These are phyloP conservation scores for Fusarium avenaceum DNA, from an alignment of 2,329 filamentous ascomycete genomes.

Conservation along the genomic window DNA sequence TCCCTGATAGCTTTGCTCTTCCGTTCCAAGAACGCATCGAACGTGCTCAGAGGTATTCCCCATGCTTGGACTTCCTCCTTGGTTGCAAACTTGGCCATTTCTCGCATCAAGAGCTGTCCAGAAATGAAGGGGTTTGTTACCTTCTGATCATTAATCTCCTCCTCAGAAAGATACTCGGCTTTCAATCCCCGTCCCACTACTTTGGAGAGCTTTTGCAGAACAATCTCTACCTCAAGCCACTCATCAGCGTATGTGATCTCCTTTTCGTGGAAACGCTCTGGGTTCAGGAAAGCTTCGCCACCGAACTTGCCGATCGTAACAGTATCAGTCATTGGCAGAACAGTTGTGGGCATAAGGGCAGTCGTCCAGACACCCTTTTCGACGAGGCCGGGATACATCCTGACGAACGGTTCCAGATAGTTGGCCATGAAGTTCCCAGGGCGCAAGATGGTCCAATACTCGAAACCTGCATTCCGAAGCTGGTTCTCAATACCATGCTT, in stretches of 20 bases:
- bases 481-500: slow-evolving; percentile 61
- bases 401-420: slow-evolving; percentile 58
- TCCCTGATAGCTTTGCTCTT: slow-evolving; percentile 53
- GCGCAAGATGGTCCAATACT: slow-evolving; percentile 63
- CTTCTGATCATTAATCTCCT: slow-evolving; percentile 56
- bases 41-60: slow-evolving; percentile 58
- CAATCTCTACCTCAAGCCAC: slow-evolving; percentile 52
- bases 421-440: slow-evolving; percentile 67
- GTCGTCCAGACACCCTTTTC: slow-evolving; percentile 56
- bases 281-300: slow-evolving; percentile 59
- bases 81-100: slow-evolving; percentile 55
- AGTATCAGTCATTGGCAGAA: slow-evolving; percentile 60
- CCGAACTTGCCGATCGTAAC: slow-evolving; percentile 63
- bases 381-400: slow-evolving; percentile 57
- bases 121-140: slow-evolving; percentile 55
- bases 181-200: slow-evolving; percentile 55
- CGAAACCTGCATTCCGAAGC: slow-evolving; percentile 55
- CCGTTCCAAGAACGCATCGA: slow-evolving; percentile 59
- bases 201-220: slow-evolving; percentile 55
- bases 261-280: slow-evolving; percentile 56
- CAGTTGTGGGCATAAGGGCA: slow-evolving; percentile 53
- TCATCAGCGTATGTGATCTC: slow-evolving; percentile 60
- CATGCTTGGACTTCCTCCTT: slow-evolving; percentile 53
- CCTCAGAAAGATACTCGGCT: slow-evolving; percentile 56
- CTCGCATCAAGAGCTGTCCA: slow-evolving; percentile 55